Evolutionary conservation across 140 eudicot genomes (phyloP).

Genomic region (Senecio squalidus): DNA sequence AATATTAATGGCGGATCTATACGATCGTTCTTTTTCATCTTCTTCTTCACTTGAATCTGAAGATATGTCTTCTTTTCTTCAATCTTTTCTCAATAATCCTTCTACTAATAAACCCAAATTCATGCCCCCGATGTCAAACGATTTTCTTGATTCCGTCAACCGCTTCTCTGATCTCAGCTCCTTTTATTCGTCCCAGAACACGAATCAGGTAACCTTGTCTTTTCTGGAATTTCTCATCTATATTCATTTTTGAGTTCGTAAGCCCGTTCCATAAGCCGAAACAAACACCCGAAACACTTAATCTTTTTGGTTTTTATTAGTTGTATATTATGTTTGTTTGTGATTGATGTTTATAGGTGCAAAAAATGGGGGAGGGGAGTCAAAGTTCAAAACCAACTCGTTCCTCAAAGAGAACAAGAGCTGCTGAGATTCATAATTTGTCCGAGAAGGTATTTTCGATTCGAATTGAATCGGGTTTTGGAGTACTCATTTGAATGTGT

Average conservation of each 20-base stretch:
- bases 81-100: constrained; percentile 49
- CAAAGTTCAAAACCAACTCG: constrained; percentile 39
- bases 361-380: constrained; percentile 34
- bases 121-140: too few relatives aligned
- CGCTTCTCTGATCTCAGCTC: constrained; percentile 44
- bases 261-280: too few relatives aligned
- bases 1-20: constrained; percentile 61
- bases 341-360: constrained; percentile 31
- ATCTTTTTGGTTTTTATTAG: too few relatives aligned
- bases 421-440: constrained; percentile 86
- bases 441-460: constrained; percentile 64
- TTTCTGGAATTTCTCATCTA: too few relatives aligned
- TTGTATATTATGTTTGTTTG: not conserved
- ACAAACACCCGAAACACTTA: too few relatives aligned
- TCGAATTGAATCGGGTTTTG: not conserved
- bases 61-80: constrained; percentile 67
- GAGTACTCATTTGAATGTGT: constrained; percentile 3
- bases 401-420: constrained; percentile 82
- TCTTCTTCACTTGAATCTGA: constrained; percentile 67
- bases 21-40: constrained; percentile 35
- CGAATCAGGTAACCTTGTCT: constrained; percentile 29
- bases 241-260: too few relatives aligned
- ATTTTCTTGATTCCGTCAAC: constrained; percentile 15
- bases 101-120: constrained; percentile 22
- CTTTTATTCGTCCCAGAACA: constrained; percentile 22